These are phyloP conservation scores for Candida tammaniensis DNA, from an alignment of 805 yeast genomes.

Conservation along the genomic window DNA sequence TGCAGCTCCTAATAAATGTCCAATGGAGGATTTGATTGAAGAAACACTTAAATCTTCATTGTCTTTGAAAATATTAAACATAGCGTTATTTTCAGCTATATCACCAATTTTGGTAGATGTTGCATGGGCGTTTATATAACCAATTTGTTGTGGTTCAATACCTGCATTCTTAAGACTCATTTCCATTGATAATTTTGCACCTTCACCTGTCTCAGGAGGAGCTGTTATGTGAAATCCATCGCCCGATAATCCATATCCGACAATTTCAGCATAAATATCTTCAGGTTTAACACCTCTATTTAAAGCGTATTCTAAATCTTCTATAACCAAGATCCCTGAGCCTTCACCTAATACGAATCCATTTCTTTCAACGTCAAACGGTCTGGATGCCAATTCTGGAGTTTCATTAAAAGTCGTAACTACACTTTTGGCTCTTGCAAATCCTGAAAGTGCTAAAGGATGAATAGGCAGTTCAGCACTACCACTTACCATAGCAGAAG, in stretches of 20 bases:
- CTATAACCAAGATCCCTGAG: slow-evolving; percentile 75
- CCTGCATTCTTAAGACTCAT: slow-evolving; percentile 62
- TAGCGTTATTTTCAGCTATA: slow-evolving; percentile 78
- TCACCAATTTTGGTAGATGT: slow-evolving; percentile 92
- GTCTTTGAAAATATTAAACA: slow-evolving; percentile 47
- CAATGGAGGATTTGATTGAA: slow-evolving; percentile 89
- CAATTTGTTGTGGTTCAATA: slow-evolving; percentile 49
- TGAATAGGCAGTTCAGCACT: slow-evolving; percentile 86
- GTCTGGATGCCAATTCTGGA: slow-evolving; percentile 73
- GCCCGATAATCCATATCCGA: slow-evolving; percentile 87
- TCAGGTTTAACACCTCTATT: slow-evolving; percentile 49
- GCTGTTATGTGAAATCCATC: slow-evolving; percentile 95
- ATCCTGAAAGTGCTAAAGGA: slow-evolving; percentile 86
- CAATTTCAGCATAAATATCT: slow-evolving; percentile 72
- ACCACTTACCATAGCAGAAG: slow-evolving; percentile 90
- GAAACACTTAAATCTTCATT: slow-evolving; percentile 48
- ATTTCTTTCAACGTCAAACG: slow-evolving; percentile 73
- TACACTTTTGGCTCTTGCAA: slow-evolving; percentile 83
- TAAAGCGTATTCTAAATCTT: slow-evolving; percentile 72
- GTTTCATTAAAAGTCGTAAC: slow-evolving; percentile 58
- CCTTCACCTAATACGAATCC: slow-evolving; percentile 98
- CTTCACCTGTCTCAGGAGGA: slow-evolving; percentile 77
- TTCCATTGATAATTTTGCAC: slow-evolving; percentile 81
- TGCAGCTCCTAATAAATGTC: slow-evolving; percentile 94
- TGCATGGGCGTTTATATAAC: slow-evolving; percentile 93